phyloP scores from a whole-genome alignment of 352 stramenopile genomes.

The Lagenidium giganteum region DNA sequence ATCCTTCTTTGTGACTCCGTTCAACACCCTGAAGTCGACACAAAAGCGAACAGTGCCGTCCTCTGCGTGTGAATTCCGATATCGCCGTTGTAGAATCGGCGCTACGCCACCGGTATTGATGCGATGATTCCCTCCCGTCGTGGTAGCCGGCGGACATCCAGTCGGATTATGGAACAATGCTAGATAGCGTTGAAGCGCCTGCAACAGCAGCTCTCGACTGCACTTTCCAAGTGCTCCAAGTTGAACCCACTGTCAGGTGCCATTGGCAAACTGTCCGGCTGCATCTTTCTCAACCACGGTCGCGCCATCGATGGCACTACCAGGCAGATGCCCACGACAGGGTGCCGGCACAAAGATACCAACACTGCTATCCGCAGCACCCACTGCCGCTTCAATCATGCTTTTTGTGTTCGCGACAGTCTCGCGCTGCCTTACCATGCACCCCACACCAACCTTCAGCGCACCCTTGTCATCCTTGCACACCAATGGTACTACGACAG shows the following conservation, averaged over 20 bases:
- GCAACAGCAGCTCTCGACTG: constrained; percentile 2
- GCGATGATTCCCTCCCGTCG: constrained; percentile 6
- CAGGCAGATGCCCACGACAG: too few species aligned
- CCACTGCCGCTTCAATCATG: not conserved
- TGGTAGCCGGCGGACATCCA: constrained; percentile 6
- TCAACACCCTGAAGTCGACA: constrained; percentile 17
- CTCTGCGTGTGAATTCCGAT: constrained; percentile 4
- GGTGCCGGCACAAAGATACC: constrained; percentile 1
- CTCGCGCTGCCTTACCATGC: constrained; percentile 6
- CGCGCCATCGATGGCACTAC: too few species aligned
- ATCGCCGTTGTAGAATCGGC: constrained; percentile 8
- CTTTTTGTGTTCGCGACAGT: constrained; percentile 1
- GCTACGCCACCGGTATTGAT: constrained; percentile 11
- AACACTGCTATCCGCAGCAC: constrained; percentile 4
- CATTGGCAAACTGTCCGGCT: too few species aligned
- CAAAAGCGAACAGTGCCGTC: constrained; percentile 16
- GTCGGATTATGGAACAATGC: not conserved
- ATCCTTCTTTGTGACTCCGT: constrained; percentile 15
- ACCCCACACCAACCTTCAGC: too few species aligned
- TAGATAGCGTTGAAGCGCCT: constrained; percentile 8
- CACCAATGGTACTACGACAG: not conserved
- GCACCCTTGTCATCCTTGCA: too few species aligned
- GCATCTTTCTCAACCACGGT: too few species aligned
- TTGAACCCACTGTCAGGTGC: constrained; percentile 1
- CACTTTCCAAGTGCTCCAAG: not conserved